These are phyloP conservation scores for Diaporthe humulicola DNA, from an alignment of 2,329 filamentous ascomycete genomes.

Conservation along the genomic window DNA sequence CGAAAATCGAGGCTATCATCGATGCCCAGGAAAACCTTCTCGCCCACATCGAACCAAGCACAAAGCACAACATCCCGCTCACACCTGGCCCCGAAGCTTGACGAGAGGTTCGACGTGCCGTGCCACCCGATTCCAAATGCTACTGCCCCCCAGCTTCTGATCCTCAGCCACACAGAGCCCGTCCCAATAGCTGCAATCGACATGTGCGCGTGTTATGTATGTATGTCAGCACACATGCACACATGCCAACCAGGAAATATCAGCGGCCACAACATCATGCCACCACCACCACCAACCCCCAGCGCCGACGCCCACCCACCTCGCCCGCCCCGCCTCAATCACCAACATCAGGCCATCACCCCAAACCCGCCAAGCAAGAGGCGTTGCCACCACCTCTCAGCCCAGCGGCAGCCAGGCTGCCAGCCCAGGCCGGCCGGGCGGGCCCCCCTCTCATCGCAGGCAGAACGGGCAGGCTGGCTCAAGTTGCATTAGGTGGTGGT, in stretches of 20 bases:
- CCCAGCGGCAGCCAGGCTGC: too few species aligned
- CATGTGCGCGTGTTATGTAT: background rate
- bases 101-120: background rate
- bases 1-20: background rate
- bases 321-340: slow-evolving; percentile 17
- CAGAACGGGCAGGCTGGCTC: background rate
- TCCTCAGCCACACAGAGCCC: slow-evolving; percentile 1
- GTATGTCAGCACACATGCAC: background rate
- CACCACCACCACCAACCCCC: background rate
- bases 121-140: background rate
- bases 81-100: background rate
- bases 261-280: background rate
- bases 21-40: background rate
- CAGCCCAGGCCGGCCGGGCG: background rate
- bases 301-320: background rate
- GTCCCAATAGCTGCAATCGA: slow-evolving; percentile 6
- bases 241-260: background rate
- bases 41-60: background rate
- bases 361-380: slow-evolving; percentile 7
- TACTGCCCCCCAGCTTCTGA: background rate
- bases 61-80: slow-evolving; percentile 7
- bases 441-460: slow-evolving; percentile 1
- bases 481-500: background rate
- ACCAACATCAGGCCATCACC: slow-evolving; percentile 16
- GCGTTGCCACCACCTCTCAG: slow-evolving; percentile 23